Conservation (phyloP, 345 rosid species). For the Moricandia moricandioides region DNA sequence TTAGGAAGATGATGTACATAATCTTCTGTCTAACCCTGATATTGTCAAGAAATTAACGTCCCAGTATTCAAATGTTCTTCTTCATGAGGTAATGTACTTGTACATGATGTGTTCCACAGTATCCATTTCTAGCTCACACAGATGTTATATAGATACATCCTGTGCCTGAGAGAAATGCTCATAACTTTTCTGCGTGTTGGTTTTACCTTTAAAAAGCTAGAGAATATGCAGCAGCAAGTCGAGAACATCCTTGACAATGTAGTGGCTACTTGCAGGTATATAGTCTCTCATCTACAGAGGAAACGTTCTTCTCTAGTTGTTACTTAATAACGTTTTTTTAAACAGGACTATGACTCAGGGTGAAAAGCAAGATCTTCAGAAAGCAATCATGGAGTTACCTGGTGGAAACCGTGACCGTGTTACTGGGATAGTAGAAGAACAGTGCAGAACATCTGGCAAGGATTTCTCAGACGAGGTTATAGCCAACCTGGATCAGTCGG, state of each 20-base stretch:
- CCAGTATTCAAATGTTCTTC: constrained; percentile 1
- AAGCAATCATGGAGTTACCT: constrained; percentile 29
- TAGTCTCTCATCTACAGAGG: background rate
- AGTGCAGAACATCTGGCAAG: background rate
- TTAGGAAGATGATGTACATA: constrained; percentile 19
- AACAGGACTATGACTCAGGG: constrained; percentile 27
- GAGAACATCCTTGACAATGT: constrained; percentile 26
- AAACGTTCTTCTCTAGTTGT: background rate
- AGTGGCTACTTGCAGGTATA: constrained; percentile 25
- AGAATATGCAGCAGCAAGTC: constrained; percentile 27
- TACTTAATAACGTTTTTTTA: background rate
- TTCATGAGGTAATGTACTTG: constrained; percentile 26
- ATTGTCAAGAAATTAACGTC: constrained; percentile 22
- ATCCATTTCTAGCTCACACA: background rate
- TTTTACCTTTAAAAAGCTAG: constrained; percentile 13
- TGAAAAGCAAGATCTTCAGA: constrained; percentile 19
- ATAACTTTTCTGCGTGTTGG: background rate
- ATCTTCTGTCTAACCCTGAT: constrained; percentile 21
- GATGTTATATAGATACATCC: background rate
- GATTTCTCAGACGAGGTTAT: constrained; percentile 12
- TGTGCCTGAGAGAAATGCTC: background rate
- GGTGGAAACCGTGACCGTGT: background rate
- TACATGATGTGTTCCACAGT: too few species aligned
- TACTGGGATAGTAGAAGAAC: background rate
- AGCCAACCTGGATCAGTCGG: constrained; percentile 27